Percentiles rank a stretch among this genome's conserved stretches.
These are phyloP conservation scores for Diaporthe velutina DNA, from an alignment of 2,329 filamentous ascomycete genomes.

Conservation along the genomic window DNA sequence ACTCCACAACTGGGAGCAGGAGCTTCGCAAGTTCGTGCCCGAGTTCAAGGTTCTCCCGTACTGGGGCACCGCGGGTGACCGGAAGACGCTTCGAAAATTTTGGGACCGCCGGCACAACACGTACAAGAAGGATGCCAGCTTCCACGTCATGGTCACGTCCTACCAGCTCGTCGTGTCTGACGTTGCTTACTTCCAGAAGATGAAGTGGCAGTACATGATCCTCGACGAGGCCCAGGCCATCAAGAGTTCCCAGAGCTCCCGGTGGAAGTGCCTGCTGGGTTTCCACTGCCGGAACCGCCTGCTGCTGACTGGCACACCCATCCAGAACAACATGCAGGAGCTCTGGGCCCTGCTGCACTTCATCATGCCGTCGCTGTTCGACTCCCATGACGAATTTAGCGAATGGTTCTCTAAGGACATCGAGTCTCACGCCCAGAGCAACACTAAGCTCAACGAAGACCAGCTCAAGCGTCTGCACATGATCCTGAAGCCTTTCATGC, in stretches of 20 bases:
- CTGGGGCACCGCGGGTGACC: slow-evolving; percentile 94
- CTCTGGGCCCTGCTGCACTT: slow-evolving; percentile 98
- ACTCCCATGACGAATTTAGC: slow-evolving; percentile 92
- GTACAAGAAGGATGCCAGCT: slow-evolving; percentile 91
- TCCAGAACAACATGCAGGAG: slow-evolving; percentile 99
- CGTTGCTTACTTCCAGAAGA: slow-evolving; percentile 98
- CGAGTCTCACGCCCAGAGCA: slow-evolving; percentile 97
- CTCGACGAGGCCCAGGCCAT: slow-evolving; percentile 98
- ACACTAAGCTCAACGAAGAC: slow-evolving; percentile 99
- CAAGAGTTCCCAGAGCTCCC: slow-evolving; percentile 95
- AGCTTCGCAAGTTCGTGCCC: slow-evolving; percentile 95
- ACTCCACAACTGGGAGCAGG: slow-evolving; percentile 99
- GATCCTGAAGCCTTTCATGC: slow-evolving; percentile 99
- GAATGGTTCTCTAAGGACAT: slow-evolving; percentile 97
- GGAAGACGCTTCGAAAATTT: slow-evolving; percentile 97
- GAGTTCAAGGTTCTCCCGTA: slow-evolving; percentile 96
- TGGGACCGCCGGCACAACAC: slow-evolving; percentile 99
- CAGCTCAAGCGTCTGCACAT: slow-evolving; percentile 97
- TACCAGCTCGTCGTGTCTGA: slow-evolving; percentile 98
- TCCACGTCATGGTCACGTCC: slow-evolving; percentile 96
- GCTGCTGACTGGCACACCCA: slow-evolving; percentile 94
- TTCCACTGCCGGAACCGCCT: slow-evolving; percentile 97
- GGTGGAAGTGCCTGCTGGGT: slow-evolving; percentile 94
- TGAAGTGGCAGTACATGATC: slow-evolving; percentile 99
- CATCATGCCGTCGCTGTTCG: slow-evolving; percentile 99